These are phyloP conservation scores for Pouteria glomerata DNA, from an alignment of 148 eudicot species.

Conservation along the genomic window DNA sequence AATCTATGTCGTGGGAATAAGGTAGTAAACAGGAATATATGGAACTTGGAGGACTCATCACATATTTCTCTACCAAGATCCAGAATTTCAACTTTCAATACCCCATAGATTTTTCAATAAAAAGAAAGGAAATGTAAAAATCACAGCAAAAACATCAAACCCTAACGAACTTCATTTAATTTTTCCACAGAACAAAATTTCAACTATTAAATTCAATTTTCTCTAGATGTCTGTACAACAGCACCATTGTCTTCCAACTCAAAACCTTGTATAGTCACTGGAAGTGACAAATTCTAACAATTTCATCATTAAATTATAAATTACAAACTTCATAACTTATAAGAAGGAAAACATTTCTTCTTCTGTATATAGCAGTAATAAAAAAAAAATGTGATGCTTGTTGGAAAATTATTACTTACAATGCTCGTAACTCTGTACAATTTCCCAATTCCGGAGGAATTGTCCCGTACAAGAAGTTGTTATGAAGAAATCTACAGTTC, in stretches of 20 bases:
- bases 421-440: conserved; percentile 69
- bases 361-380: not conserved
- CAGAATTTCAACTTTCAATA: not conserved
- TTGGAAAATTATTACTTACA: conserved; percentile 52
- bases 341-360: not conserved
- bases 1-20: not conserved
- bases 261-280: too few species aligned
- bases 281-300: not conserved
- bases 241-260: not conserved
- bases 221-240: not conserved
- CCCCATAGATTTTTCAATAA: not conserved
- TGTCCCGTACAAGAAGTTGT: conserved; percentile 80
- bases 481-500: conserved; percentile 72
- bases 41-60: not conserved
- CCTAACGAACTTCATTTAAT: not conserved
- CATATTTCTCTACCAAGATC: not conserved
- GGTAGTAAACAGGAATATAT: not conserved
- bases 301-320: not conserved
- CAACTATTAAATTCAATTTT: not conserved
- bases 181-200: not conserved
- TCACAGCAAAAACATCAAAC: not conserved
- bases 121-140: not conserved
- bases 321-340: not conserved
- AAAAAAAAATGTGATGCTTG: not conserved
- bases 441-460: conserved; percentile 90